Evolutionary conservation across 2,329 filamentous ascomycete genomes (phyloP), one percentile per base, ranked within the genome.

Genomic region (Fonsecaea multimorphosa): DNA sequence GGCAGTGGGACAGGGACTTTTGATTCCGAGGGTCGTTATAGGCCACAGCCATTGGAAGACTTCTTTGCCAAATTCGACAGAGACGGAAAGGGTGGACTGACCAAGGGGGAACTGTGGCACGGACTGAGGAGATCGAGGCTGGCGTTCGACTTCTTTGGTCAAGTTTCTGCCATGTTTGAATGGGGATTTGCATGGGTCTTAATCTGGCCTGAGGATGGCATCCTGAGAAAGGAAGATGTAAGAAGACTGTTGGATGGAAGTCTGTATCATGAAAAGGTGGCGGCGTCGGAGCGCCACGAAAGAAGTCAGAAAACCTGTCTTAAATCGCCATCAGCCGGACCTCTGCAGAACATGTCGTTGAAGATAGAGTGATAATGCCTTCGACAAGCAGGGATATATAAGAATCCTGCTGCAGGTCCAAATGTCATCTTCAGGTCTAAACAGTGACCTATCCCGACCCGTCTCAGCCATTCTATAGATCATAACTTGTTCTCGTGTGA

Each of bases 11-110:
- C 73, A 22, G 76, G 76, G 36, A 78, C 76, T 8, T 83, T 78
- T 63, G 81, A 83, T 66, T 72, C 74, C 3, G 80, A 83, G 58
- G 81, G 82, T 0, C 73, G 80, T 1, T 83, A 81, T 68, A 70
- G 78, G 2, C 81, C 80, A 38, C 78, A 82, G 72, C 74, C 76
- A 14, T 82, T 83, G 61, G 81, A 84, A 72, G 80, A 83, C 44
- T 74, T 83, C 31, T 83, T 84, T 65, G 68, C 75, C 1, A 83
- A 83, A 68, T 83, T 82, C 69, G 78, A 79, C 62, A 16, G 36
- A 24, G 68, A 74, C 31, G 36, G 76, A 68, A 74, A 79, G 71
- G 75, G 79, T 16, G 77, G 78, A 1, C 61, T 83, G 67, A 78
- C 77, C 0, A 59, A 79, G 1, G 68, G 72, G 58, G 81, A 83